Evolutionary conservation across 345 rosid genomes (phyloP), one percentile per base, ranked within the genome.

Genomic region (Eutrema yunnanense): DNA sequence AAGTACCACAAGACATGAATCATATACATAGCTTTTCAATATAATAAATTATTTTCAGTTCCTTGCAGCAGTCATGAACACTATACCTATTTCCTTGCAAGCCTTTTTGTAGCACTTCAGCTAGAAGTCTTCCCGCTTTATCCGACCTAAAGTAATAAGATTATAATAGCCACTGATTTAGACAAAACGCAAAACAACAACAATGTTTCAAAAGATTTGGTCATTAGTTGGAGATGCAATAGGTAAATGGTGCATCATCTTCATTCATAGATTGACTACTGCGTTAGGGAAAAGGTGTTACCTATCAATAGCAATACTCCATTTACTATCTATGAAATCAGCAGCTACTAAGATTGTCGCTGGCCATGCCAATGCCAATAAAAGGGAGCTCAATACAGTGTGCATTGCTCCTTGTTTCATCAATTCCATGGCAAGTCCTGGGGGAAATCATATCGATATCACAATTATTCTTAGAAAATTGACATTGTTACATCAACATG

Each of bases 371-470:
- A 95, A 79, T 53, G 99, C 99, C 26, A 79, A 51, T 78, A 92
- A 52, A 60, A 95, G 90, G 60, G 96, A 56, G 83, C 88, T 84
- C 71, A 90, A 74, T 22, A 92, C 99, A n/a, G 96, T 95, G 88
- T 89, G 62, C 99, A 92, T 90, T 60, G 96, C 99, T 56, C 99
- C 99, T 81, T 87, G 96, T 81, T 73, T 92, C 99, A 92, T 92
- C 82, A 95, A 75, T 80, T 81, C 90, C 83, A 75, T 54, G 32
- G 96, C 89, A 79, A 95, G 69, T 38, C 87, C 98, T 92, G 75
- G 51, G 66, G 64, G 51, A 80, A 77, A 72, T 53, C 75, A 42
- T 26, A 61, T 49, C 34, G 29, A 43, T 43, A 56, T 82, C 54
- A 78, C 72, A 50, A 33, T 32, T 22, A n/a, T 56, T 34, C 67